Evolutionary conservation across 2,329 filamentous ascomycete genomes (phyloP).

Genomic region (Ascochyta koolunga): DNA sequence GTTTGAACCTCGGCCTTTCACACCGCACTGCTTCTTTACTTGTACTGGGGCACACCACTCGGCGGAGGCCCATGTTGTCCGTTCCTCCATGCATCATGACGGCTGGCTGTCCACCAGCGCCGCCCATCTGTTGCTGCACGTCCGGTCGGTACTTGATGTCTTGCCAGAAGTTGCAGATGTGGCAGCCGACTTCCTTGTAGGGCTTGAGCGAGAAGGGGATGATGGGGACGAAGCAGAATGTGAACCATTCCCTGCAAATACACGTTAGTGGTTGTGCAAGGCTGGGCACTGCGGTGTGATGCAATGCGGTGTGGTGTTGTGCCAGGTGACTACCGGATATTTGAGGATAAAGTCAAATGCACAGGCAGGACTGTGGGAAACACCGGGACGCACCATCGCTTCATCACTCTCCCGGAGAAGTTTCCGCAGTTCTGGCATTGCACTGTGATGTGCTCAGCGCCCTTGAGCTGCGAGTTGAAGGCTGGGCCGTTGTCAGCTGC

Average conservation of each 20-base stretch:
- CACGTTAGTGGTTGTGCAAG: background rate
- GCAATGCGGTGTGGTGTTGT: background rate
- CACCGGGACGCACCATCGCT: slow-evolving; percentile 49
- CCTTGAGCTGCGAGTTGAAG: slow-evolving; percentile 53
- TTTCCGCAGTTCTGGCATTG: slow-evolving; percentile 62
- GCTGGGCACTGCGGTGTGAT: background rate
- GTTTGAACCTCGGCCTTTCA: background rate
- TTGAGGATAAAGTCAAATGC: background rate
- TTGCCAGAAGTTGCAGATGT: slow-evolving; percentile 78
- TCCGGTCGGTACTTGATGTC: slow-evolving; percentile 54
- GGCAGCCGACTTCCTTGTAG: slow-evolving; percentile 70
- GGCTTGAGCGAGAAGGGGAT: slow-evolving; percentile 69
- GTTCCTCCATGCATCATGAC: slow-evolving; percentile 35
- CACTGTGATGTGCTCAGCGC: slow-evolving; percentile 57
- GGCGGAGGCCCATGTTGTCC: slow-evolving; percentile 18
- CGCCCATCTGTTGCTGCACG: slow-evolving; percentile 41
- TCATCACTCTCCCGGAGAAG: slow-evolving; percentile 51
- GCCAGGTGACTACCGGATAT: background rate
- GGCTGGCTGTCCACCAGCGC: slow-evolving; percentile 18
- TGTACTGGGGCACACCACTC: slow-evolving; percentile 33
- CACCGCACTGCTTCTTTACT: slow-evolving; percentile 8
- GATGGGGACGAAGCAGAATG: slow-evolving; percentile 77
- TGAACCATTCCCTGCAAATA: slow-evolving; percentile 67
- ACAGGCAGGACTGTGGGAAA: background rate
- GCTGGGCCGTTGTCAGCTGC: slow-evolving; percentile 38